A percentile compares a stretch with the other conserved stretches of the same genome.
These are phyloP conservation scores for Setaria italica DNA, from an alignment of 202 grass and related monocot genomes.

Conservation along the genomic window DNA sequence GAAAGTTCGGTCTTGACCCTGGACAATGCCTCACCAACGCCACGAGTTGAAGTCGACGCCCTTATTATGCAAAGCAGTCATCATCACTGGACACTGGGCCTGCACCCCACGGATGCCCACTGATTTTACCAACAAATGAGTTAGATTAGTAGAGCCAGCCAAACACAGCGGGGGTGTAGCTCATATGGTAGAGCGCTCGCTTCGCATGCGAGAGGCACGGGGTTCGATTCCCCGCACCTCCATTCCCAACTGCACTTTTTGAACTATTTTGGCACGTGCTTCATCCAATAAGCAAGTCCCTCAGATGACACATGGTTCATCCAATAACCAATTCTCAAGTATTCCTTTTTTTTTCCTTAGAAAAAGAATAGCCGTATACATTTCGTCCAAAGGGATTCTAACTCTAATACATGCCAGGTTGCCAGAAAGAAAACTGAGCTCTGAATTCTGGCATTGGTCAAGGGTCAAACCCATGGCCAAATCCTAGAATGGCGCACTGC, in stretches of 20 bases:
- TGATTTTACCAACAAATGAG: too few species aligned
- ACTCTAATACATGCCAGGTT: not conserved
- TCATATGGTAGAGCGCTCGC: conserved; percentile 97
- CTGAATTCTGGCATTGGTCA: conserved; percentile 5
- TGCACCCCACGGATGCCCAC: too few species aligned
- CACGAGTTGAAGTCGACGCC: too few species aligned
- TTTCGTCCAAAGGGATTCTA: not conserved
- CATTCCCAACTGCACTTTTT: not conserved
- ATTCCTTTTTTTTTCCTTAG: not conserved
- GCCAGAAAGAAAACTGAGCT: not conserved
- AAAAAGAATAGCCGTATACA: not conserved
- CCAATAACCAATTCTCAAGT: not conserved
- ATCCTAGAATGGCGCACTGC: not conserved
- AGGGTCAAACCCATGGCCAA: conserved; percentile 16
- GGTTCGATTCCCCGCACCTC: conserved; percentile 99
- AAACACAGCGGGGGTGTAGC: conserved; percentile 63
- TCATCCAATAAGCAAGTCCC: too few species aligned
- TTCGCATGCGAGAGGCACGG: conserved; percentile 98
- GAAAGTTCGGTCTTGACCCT: too few species aligned
- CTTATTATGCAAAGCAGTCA: too few species aligned
- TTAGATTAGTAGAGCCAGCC: too few species aligned
- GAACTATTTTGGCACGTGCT: too few species aligned
- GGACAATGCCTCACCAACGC: too few species aligned
- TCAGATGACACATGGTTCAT: not conserved
- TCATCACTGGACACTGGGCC: too few species aligned